A percentile compares a stretch with the other conserved stretches of the same genome.
phyloP scores from a whole-genome alignment of 2,329 filamentous ascomycete genomes.

The Sordariomycetes sp. region DNA sequence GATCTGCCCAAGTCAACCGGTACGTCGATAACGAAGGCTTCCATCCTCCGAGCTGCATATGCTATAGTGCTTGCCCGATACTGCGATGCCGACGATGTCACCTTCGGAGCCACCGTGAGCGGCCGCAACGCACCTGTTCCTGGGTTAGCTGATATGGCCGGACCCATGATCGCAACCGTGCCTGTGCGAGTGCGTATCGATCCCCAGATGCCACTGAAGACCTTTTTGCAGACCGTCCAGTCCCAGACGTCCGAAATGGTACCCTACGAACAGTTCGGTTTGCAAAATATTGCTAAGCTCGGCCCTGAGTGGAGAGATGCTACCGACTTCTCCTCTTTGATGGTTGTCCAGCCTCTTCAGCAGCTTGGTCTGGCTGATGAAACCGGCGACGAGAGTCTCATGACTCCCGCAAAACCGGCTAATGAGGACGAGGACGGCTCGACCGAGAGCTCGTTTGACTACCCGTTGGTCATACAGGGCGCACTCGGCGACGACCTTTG shows the following conservation, averaged over 20 bases:
- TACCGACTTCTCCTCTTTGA: neutral
- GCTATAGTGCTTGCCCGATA: slow-evolving; percentile 13
- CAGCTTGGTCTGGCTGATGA: slow-evolving; percentile 11
- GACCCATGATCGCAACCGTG: slow-evolving; percentile 19
- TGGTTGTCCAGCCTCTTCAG: slow-evolving; percentile 1
- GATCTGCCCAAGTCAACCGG: neutral
- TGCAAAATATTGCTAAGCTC: slow-evolving; percentile 5
- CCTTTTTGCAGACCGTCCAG: neutral
- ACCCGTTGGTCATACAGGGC: slow-evolving; percentile 6
- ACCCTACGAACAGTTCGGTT: neutral
- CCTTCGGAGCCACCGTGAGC: slow-evolving; percentile 16
- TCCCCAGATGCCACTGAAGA: neutral
- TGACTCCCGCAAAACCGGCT: neutral
- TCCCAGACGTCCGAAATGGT: neutral
- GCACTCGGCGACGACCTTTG: neutral
- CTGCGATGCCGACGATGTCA: slow-evolving; percentile 10
- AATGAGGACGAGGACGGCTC: neutral
- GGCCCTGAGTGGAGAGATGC: slow-evolving; percentile 2
- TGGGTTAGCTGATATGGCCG: slow-evolving; percentile 15
- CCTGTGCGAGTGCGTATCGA: slow-evolving; percentile 10
- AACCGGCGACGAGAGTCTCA: neutral
- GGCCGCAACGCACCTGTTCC: slow-evolving; percentile 16
- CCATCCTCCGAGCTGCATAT: slow-evolving; percentile 14
- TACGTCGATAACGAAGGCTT: slow-evolving; percentile 8
- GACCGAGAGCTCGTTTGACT: slow-evolving; percentile 4